Evolutionary conservation across 768 basidiomycete genomes (phyloP).

Genomic region (Cyclocybe aegerita): DNA sequence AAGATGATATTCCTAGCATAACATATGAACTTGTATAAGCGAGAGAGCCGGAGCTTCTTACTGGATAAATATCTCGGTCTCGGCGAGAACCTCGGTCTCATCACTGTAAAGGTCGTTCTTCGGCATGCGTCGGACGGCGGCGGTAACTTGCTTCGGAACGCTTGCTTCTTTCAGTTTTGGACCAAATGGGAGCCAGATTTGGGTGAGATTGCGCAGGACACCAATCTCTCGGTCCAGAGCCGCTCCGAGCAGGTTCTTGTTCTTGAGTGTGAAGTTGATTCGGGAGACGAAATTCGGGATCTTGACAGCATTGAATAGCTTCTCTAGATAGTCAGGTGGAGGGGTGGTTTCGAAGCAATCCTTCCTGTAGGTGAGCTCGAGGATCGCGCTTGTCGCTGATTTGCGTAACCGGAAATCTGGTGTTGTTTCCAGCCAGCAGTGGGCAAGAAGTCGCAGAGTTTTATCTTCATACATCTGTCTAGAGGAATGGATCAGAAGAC

Average conservation of each 20-base stretch:
- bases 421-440: slow-evolving; percentile 2
- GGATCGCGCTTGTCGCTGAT: not conserved
- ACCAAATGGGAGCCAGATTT: not conserved
- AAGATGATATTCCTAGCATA: not conserved
- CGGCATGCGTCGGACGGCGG: not conserved
- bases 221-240: not conserved
- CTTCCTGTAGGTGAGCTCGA: not conserved
- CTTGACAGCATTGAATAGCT: slow-evolving; percentile 2
- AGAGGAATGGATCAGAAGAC: no score
- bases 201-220: not conserved
- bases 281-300: slow-evolving; percentile 6
- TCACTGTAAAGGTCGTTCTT: not conserved
- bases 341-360: not conserved
- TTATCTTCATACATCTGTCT: slow-evolving; percentile 7
- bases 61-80: not conserved
- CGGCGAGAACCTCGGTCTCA: not conserved
- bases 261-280: slow-evolving; percentile 1
- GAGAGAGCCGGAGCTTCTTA: no score
- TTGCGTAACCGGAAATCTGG: slow-evolving; percentile 1
- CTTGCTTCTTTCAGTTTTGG: not conserved
- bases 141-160: slow-evolving; percentile 1
- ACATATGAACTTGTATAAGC: no score
- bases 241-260: slow-evolving; percentile 1
- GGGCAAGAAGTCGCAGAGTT: slow-evolving; percentile 1
- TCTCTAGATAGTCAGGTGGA: not conserved